These are phyloP conservation scores for Pseudocercospora eumusae DNA, from an alignment of 2,329 filamentous ascomycete species.

Conservation along the genomic window DNA sequence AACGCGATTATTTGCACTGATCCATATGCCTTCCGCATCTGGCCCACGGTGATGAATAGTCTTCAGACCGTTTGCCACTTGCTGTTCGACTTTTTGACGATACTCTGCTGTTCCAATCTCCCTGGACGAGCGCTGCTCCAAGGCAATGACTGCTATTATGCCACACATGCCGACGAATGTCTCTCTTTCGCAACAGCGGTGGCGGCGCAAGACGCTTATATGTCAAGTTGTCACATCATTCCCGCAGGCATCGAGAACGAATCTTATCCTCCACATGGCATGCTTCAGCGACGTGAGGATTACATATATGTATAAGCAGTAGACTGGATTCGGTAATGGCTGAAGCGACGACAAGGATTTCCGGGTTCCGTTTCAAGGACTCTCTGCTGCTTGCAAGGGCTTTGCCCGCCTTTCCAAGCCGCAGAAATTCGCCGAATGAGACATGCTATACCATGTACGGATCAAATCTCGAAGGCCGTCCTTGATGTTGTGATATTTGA, in stretches of 20 bases:
- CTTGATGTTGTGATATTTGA: too few relatives aligned
- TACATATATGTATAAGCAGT: too few relatives aligned
- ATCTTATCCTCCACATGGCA: too few relatives aligned
- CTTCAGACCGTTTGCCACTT: conserved; percentile 1
- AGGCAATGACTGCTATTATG: background rate
- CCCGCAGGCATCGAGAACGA: too few relatives aligned
- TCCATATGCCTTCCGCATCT: conserved; percentile 51
- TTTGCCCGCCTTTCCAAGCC: background rate
- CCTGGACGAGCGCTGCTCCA: background rate
- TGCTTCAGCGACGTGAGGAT: too few relatives aligned
- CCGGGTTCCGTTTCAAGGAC: background rate
- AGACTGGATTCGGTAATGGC: too few relatives aligned
- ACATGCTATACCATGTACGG: background rate
- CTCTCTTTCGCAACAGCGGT: background rate
- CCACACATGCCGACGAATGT: background rate
- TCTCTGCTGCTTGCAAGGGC: background rate
- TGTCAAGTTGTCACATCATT: too few relatives aligned
- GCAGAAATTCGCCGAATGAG: background rate
- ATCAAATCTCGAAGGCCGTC: too few relatives aligned
- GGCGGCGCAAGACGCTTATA: too few relatives aligned
- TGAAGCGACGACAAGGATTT: background rate
- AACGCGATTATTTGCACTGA: conserved; percentile 47
- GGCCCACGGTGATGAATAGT: conserved; percentile 40
- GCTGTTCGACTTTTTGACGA: background rate
- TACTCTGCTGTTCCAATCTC: background rate